Evolutionary conservation across 2,329 filamentous ascomycete species (phyloP), one percentile per base, ranked within the genome.

Genomic region (Diaporthe citrichinensis): DNA sequence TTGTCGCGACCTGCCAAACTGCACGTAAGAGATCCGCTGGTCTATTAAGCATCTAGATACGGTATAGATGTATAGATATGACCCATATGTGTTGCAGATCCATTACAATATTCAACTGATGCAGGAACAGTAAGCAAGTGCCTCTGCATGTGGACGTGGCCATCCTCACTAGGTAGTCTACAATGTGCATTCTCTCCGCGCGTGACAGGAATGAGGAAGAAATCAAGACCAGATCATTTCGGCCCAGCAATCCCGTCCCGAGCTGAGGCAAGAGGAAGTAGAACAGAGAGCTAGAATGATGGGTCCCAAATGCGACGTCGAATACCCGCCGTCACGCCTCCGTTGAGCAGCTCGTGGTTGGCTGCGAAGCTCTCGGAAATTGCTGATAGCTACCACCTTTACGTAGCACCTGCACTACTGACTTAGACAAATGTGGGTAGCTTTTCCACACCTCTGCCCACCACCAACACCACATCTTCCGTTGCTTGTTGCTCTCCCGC

Each of bases 311-410:
- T 23, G 31, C 5, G 31, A 31, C 31, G 49, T 69, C 62, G 8
- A 12, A 36, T 36, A 68, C 46, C 31, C 46, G 44, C 62, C 62
- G 23, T 53, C 65, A 55, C 49, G 65, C 49, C 49, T 28, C 49
- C 5, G 46, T 41, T 55, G 34, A 55, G n/a, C 49, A 55, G 65
- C 65, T 69, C n/a, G n/a, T 69, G 65, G 65, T 69, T 69, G 65
- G 65, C 49, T 41, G 46, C 34, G 49, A 69, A 69, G 65, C 65
- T 55, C 46, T 28, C n/a, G 65, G 65, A 55, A 55, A 69, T 55
- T 69, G 49, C 49, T 69, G 46, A 28, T 8, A 69, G 49, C 49
- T 68, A 53, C 65, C 61, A 65, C 59, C 14, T 46, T 46, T 17
- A 49, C 44, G 44, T 49, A 17, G 15, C 36, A 36, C 31, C 20